Conservation (phyloP, 2,329 filamentous ascomycete genomes). For the Geoglossum cookeanum region DNA sequence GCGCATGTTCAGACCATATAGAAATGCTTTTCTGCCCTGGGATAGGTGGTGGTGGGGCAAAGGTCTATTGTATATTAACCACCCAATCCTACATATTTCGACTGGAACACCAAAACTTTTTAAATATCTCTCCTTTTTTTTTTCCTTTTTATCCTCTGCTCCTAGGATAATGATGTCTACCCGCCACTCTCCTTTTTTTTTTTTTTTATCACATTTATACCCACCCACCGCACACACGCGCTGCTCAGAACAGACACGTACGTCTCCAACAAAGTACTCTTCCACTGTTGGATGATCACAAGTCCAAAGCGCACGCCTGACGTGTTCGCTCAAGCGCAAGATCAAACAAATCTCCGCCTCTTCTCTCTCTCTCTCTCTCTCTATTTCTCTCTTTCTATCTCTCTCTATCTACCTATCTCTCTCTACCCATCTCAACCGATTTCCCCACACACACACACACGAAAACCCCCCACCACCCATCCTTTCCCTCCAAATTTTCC, state of each 20-base stretch:
- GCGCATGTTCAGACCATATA: neutral
- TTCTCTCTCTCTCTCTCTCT: neutral
- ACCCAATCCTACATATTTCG: neutral
- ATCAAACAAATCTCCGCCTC: conserved; percentile 16
- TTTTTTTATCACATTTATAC: neutral
- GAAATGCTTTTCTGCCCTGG: too few species aligned
- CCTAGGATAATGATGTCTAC: too few species aligned
- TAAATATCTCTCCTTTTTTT: too few species aligned
- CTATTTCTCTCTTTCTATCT: neutral
- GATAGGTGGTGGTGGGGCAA: too few species aligned
- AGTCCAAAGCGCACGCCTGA: conserved; percentile 18
- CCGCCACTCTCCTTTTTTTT: neutral
- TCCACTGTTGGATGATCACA: conserved; percentile 32
- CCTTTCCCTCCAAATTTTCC: too few species aligned
- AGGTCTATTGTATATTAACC: neutral
- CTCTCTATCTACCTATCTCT: conserved; percentile 1
- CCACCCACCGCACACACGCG: conserved; percentile 17
- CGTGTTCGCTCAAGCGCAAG: conserved; percentile 26
- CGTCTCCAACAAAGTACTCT: conserved; percentile 25
- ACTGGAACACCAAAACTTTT: neutral
- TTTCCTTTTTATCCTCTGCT: too few species aligned
- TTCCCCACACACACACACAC: too few species aligned
- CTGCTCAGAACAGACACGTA: conserved; percentile 32
- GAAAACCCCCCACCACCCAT: neutral
- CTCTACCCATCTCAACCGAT: too few species aligned